Percentiles rank a stretch among this genome's conserved stretches.
Evolutionary conservation across 139 green algal species (phyloP).

Genomic region (Tetradesmus obliquus): DNA sequence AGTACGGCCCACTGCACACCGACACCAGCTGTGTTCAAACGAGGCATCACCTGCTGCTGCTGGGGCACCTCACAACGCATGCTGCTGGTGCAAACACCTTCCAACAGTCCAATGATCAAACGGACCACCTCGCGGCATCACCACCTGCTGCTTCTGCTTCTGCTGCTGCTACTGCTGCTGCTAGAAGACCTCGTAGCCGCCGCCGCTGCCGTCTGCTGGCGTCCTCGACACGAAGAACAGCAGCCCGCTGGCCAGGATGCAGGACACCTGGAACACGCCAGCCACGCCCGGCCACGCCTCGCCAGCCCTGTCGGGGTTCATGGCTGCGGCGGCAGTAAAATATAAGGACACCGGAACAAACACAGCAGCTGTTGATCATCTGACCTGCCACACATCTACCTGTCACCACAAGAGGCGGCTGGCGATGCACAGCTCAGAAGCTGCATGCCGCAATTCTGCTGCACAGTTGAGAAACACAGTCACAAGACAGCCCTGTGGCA

Average conservation of each 20-base stretch:
- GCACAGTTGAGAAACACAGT: not conserved
- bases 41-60: too few relatives aligned
- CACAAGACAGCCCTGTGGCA: not conserved
- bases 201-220: conserved; percentile 55
- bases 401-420: not conserved
- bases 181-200: conserved; percentile 46
- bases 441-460: conserved; percentile 1
- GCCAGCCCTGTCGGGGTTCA: conserved; percentile 39
- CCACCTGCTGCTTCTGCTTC: not conserved
- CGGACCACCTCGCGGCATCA: not conserved
- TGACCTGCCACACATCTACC: not conserved
- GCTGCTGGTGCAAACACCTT: too few relatives aligned
- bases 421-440: not conserved
- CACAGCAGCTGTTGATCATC: not conserved
- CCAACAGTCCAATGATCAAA: too few relatives aligned
- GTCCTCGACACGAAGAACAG: conserved; percentile 83
- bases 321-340: conserved; percentile 40
- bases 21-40: too few relatives aligned
- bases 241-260: conserved; percentile 78
- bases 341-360: not conserved
- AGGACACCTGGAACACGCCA: conserved; percentile 65
- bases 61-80: too few relatives aligned
- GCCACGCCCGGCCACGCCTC: conserved; percentile 66
- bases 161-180: not conserved
- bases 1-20: too few relatives aligned